Percentiles rank a stretch among this genome's conserved stretches.
Conservation (phyloP, 148 eudicot species). For the Mesembryanthemum crystallinum region DNA sequence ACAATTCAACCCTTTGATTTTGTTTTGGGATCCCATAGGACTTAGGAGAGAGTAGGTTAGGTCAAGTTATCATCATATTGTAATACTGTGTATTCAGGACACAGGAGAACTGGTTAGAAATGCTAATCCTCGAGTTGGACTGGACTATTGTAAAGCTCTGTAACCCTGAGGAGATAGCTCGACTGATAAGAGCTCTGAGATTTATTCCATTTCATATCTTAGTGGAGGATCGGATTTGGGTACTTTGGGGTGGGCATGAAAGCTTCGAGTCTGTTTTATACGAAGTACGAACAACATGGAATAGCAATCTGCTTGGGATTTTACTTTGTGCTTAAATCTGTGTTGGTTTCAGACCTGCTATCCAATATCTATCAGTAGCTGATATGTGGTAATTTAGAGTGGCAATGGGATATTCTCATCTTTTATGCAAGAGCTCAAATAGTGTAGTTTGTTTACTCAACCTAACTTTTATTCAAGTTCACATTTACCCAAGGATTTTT, state of each 20-base stretch:
- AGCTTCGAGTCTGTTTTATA: background rate
- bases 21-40: background rate
- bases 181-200: too few relatives aligned
- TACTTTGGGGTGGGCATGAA: background rate
- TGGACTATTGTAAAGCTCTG: background rate
- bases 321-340: too few relatives aligned
- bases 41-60: background rate
- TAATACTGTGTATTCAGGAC: too few relatives aligned
- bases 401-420: background rate
- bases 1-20: background rate
- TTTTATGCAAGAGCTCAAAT: too few relatives aligned
- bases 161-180: too few relatives aligned
- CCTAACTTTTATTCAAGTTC: too few relatives aligned
- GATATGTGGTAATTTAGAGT: background rate
- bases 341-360: background rate
- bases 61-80: background rate
- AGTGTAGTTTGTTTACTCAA: too few relatives aligned
- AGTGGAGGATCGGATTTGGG: background rate
- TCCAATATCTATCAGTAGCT: background rate
- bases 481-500: too few relatives aligned
- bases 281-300: background rate
- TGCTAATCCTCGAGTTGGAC: background rate
- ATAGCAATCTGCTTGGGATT: background rate
- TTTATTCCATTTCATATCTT: background rate
- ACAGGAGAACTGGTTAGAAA: too few relatives aligned